Evolutionary conservation across 345 rosid genomes (phyloP), one percentile per base, ranked within the genome.

Genomic region (Brassica carinata): DNA sequence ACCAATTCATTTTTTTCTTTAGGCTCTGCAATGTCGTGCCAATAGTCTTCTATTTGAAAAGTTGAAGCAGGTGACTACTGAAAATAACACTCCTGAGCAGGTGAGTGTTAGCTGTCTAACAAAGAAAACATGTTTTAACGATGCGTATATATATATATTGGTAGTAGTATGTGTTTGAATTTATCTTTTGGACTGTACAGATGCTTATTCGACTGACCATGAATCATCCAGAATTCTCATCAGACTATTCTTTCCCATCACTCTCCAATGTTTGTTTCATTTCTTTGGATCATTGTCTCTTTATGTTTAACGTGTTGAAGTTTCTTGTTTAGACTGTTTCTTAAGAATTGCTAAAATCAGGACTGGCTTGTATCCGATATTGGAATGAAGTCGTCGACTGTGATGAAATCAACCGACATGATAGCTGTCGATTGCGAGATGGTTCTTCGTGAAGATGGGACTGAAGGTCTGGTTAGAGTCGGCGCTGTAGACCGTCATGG

Each of bases 371-470:
- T 87, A 71, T 86, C 85, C 5, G 88, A 92, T 77, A 67, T 78
- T 64, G 79, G 84, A 59, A 51, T 23, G 65, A 80, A 85, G 45
- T 75, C 33, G 69, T 68, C 87, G 53, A 83, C 80, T 82, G 64
- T 67, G 76, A 68, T 74, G 81, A 78, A 9, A 5, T 82, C 87
- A 71, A 85, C 74, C 13, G 9, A 23, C 8, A 79, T 94, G 80
- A 2, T 86, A 63, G 97, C 98, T 69, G 83, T 94, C 76, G 98
- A 91, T 74, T 94, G 98, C 83, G 98, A 92, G 90, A 94, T 92
- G 97, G 97, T 94, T 83, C 97, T 90, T 2, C 92, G 97, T 85
- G 87, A 86, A 26, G 65, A 61, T 61, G 65, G 34, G 33, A 26
- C 91, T 31, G 98, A 94, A 66, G 97, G 90, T 71, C 78, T 93